Percentiles rank a stretch among this genome's conserved stretches.
Evolutionary conservation across 768 basidiomycete species (phyloP).

Genomic region (Serendipita sp.): DNA sequence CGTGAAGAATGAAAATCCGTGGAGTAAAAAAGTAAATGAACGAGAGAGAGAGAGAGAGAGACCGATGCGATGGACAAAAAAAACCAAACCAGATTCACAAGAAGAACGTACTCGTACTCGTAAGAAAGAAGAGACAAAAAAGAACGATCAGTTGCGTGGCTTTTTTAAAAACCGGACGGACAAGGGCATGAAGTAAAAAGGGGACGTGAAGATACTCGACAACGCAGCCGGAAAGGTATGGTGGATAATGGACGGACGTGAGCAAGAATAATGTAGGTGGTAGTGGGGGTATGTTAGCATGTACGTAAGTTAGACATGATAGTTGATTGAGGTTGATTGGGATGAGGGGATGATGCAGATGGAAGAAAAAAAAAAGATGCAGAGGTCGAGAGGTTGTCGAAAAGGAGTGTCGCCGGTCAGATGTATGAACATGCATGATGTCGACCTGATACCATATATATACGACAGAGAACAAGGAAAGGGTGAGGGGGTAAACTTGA

Average conservation of each 20-base stretch:
- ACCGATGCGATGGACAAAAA: too few relatives aligned
- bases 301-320: background rate
- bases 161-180: too few relatives aligned
- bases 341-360: background rate
- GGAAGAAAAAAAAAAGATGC: background rate
- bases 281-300: slow-evolving; percentile 3
- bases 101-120: too few relatives aligned
- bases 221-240: background rate
- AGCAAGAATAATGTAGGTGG: background rate
- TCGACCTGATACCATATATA: background rate
- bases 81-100: too few relatives aligned
- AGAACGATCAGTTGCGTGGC: too few relatives aligned
- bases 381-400: background rate
- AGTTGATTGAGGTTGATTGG: background rate
- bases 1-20: too few relatives aligned
- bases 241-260: background rate
- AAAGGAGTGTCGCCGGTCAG: background rate
- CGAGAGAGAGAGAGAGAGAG: too few relatives aligned
- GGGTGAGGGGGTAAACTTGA: background rate
- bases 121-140: too few relatives aligned
- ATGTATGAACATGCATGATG: too few relatives aligned
- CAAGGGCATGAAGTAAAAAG: too few relatives aligned
- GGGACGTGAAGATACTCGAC: background rate
- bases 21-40: too few relatives aligned
- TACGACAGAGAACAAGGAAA: background rate